phyloP scores from a whole-genome alignment of 78 protist species.

The Mastigamoeba balamuthi region DNA sequence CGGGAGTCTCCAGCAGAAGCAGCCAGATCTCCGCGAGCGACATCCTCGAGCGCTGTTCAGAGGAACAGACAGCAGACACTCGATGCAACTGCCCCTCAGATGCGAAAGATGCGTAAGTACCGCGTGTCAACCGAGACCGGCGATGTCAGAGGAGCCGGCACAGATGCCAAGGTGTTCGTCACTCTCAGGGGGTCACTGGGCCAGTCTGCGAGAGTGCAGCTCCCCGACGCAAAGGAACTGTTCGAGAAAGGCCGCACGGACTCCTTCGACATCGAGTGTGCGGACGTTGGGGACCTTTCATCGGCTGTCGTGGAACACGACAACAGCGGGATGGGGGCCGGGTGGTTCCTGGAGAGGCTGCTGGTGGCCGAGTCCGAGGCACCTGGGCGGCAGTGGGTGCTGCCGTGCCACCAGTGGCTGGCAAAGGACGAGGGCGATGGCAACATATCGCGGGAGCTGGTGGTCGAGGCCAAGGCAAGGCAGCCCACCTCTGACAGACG shows the following conservation, averaged over 20 bases:
- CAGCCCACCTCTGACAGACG: too few species aligned
- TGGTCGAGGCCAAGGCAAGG: too few species aligned
- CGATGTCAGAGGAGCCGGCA: not conserved
- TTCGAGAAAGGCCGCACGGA: not conserved
- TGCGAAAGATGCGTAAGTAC: too few species aligned
- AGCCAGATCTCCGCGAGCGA: too few species aligned
- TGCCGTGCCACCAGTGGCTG: not conserved
- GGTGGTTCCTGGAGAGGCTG: not conserved
- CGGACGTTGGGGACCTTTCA: not conserved
- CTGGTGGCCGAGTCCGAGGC: not conserved
- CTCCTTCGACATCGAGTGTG: not conserved
- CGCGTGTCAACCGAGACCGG: not conserved
- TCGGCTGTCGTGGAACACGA: not conserved
- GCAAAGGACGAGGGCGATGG: not conserved
- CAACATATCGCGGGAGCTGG: not conserved
- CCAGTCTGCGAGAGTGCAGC: not conserved
- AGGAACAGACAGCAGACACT: too few species aligned
- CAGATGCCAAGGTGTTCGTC: not conserved
- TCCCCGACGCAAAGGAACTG: not conserved
- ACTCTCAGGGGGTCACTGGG: not conserved
- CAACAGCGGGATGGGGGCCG: not conserved
- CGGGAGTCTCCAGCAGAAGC: too few species aligned
- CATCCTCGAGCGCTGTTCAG: too few species aligned
- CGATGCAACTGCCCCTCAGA: too few species aligned
- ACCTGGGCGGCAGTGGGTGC: not conserved